Base-by-base conservation (phyloP, 306 rosid genomes). In the Quercus parvula region DNA sequence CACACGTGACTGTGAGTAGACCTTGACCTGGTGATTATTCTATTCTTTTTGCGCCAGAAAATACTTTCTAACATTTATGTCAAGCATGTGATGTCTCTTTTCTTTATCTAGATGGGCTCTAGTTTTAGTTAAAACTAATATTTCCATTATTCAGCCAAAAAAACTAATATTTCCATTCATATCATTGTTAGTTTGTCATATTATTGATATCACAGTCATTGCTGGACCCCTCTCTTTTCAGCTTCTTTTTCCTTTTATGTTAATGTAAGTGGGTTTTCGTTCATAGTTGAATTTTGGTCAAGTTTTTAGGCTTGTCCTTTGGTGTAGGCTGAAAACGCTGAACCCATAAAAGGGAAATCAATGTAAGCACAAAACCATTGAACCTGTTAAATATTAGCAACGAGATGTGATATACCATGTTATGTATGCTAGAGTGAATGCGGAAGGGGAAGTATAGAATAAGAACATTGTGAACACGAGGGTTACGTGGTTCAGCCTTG, bases 181-280 rank as follows among this genome's bases (percentile, higher is more conserved):
- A 74, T 82, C 75, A 80, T 63, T 84, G 56, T 77, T 66, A 76
- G 25, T 61, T 73, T 75, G 59, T 27, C 61, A 57, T 63, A 51
- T 52, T 22, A 20, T 75, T 12, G 71, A 13, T 73, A 64, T 41
- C 56, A 19, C 7, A 19, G 44, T 71, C 41, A 4, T 46, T 49
- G 3, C 51, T 58, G 41, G 52, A 69, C 5, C 31, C 46, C 11
- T 70, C 46, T 61, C 28, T 49, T 2, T n/a, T 56, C 1, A n/a
- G 30, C n/a, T 4, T 35, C 8, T 35, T 35, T 3, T 51, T 44
- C 56, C 0, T 64, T 3, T 62, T 19, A 6, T 33, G 13, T 7
- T 76, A 71, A 54, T 77, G 76, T 85, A 71, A 80, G 80, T 68
- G 75, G 88, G 76, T 38, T 9, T 69, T 33, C 62, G n/a, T 74